Evolutionary conservation across 2,329 filamentous ascomycete species (phyloP).

Genomic region (Penicillium sp.): DNA sequence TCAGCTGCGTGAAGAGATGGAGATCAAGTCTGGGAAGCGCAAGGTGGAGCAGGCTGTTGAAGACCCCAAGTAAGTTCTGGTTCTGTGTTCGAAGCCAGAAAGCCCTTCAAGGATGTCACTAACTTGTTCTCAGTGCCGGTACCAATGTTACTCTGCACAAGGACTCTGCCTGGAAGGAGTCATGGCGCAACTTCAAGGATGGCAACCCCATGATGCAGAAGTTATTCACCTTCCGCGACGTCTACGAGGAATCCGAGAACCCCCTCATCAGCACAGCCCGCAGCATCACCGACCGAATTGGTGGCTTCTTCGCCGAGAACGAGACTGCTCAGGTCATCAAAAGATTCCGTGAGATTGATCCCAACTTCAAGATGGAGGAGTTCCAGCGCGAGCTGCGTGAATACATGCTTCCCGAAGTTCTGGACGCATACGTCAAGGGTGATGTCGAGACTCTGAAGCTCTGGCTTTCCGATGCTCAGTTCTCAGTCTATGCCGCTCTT

Average conservation of each 20-base stretch:
- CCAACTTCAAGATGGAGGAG: constrained; percentile 89
- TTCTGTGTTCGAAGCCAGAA: background rate
- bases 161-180: constrained; percentile 95
- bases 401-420: constrained; percentile 95
- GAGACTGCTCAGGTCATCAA: constrained; percentile 98
- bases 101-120: constrained; percentile 30
- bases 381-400: constrained; percentile 95
- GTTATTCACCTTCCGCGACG: constrained; percentile 81
- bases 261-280: constrained; percentile 90
- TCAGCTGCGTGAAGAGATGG: constrained; percentile 70
- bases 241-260: constrained; percentile 97
- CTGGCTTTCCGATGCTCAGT: constrained; percentile 96
- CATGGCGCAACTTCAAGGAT: constrained; percentile 96
- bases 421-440: constrained; percentile 97
- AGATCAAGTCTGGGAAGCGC: constrained; percentile 55
- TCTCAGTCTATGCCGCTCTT: constrained; percentile 93
- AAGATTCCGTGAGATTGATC: constrained; percentile 95
- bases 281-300: constrained; percentile 89
- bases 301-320: constrained; percentile 97
- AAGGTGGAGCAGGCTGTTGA: constrained; percentile 70
- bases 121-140: constrained; percentile 68
- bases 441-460: constrained; percentile 88
- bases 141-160: constrained; percentile 96
- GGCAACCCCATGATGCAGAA: constrained; percentile 85
- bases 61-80: constrained; percentile 76